Evolutionary conservation across 2,329 filamentous ascomycete species (phyloP).

Genomic region (Monosporascus cannonballus): DNA sequence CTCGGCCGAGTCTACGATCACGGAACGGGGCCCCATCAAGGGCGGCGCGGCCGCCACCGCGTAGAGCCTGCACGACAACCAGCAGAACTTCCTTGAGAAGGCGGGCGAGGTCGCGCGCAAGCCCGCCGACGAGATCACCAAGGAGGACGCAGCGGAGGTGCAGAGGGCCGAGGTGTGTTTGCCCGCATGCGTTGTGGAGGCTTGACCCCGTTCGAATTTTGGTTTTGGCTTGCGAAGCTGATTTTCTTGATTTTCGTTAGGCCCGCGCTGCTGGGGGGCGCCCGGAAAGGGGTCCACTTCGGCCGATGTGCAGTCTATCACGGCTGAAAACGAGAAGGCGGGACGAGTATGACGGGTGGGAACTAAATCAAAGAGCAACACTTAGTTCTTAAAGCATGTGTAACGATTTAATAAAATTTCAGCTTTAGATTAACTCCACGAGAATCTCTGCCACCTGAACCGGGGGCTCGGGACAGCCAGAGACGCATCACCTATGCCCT

Average conservation of each 20-base stretch:
- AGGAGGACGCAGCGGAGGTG: slow-evolving; percentile 23
- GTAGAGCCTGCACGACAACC: slow-evolving; percentile 27
- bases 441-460: too few relatives aligned
- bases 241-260: slow-evolving; percentile 6
- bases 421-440: too few relatives aligned
- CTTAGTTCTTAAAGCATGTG: background rate
- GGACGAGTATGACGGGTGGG: background rate
- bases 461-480: too few relatives aligned
- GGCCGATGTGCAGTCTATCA: slow-evolving; percentile 22
- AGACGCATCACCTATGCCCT: too few relatives aligned
- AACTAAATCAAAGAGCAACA: too few relatives aligned
- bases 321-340: slow-evolving; percentile 18
- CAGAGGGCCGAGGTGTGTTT: slow-evolving; percentile 21
- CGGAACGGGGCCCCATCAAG: slow-evolving; percentile 24
- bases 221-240: background rate
- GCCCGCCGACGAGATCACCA: slow-evolving; percentile 20
- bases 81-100: slow-evolving; percentile 26
- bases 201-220: background rate
- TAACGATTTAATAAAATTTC: too few relatives aligned
- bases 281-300: slow-evolving; percentile 20
- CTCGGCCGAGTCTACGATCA: slow-evolving; percentile 20
- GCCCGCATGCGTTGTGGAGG: background rate
- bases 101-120: slow-evolving; percentile 25
- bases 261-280: slow-evolving; percentile 11
- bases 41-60: slow-evolving; percentile 26